These are phyloP conservation scores for Erysimum cheiranthoides DNA, from an alignment of 345 rosid species.

Conservation along the genomic window DNA sequence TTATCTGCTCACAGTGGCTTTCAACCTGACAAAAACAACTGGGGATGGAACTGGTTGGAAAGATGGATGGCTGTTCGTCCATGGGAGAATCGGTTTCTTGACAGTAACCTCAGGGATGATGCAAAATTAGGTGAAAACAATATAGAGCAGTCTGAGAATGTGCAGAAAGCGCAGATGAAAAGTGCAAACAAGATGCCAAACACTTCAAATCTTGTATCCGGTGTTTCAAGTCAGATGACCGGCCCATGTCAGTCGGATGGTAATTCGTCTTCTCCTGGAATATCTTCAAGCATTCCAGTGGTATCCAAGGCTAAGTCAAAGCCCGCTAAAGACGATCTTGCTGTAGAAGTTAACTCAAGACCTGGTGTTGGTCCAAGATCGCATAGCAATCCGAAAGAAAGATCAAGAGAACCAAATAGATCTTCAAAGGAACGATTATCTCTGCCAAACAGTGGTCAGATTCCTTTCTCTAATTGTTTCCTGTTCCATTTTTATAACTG, in stretches of 20 bases:
- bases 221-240: conserved; percentile 61
- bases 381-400: conserved; percentile 91
- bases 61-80: conserved; percentile 99
- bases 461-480: conserved; percentile 24
- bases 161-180: conserved; percentile 59
- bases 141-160: conserved; percentile 54
- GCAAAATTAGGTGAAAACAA: conserved; percentile 61
- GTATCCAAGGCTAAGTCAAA: conserved; percentile 62
- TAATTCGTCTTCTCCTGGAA: conserved; percentile 65
- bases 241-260: conserved; percentile 78
- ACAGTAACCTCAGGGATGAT: conserved; percentile 82
- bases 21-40: conserved; percentile 93
- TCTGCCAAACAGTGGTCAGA: conserved; percentile 71
- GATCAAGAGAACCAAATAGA: conserved; percentile 58
- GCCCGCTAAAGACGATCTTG: conserved; percentile 52
- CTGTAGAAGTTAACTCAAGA: conserved; percentile 60
- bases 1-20: conserved; percentile 65
- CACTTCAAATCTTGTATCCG: conserved; percentile 50
- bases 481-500: neutral
- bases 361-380: conserved; percentile 64
- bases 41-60: conserved; percentile 99
- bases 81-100: conserved; percentile 98
- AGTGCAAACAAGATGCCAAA: conserved; percentile 56
- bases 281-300: conserved; percentile 58
- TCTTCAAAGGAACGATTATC: conserved; percentile 71